Evolutionary conservation across 2,329 filamentous ascomycete genomes (phyloP), one percentile per base, ranked within the genome.

Genomic region (Diaporthe velutina): DNA sequence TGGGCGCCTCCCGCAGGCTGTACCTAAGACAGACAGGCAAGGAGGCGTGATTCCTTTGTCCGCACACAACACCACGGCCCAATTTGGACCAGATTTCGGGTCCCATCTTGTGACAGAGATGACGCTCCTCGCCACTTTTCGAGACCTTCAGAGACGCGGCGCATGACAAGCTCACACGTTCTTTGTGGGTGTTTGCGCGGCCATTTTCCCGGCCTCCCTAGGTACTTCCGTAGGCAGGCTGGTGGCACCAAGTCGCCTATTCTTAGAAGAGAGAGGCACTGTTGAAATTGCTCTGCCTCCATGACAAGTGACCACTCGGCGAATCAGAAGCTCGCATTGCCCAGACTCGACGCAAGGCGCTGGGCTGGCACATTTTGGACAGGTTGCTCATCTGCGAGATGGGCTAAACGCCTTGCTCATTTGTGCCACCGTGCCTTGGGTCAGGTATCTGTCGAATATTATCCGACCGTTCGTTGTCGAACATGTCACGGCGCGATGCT

Each of bases 361-460:
- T 42, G 74, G 64, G 57, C 73, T 70, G 74, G 68, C 73, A 64
- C 64, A 68, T 68, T 35, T 50, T 71, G 38, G 42, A 38, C 33
- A 15, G 42, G 64, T 33, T 35, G 60, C 67, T 58, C 52, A 25
- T 50, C n/a, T 60, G 73, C 71, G 28, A 67, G 52, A 50, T 55
- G 33, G 48, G 57, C 55, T 74, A 71, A 52, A 76, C 72, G 75
- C 75, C 75, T 77, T 77, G 73, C 73, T 75, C 76, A 75, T 74
- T 66, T 76, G 73, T 78, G 77, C 52, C 66, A 76, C 77, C 70
- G 72, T 76, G 64, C 75, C 71, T 75, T 77, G 75, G 74, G 76
- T 68, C 61, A 42, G 35, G 60, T 17, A 52, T 30, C 54, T 42
- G 72, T 74, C 54, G 19, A 70, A 57, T 54, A 55, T 72, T 70